Base-by-base conservation (phyloP, 352 stramenopile species). In the Blastocystis hominis region DNA sequence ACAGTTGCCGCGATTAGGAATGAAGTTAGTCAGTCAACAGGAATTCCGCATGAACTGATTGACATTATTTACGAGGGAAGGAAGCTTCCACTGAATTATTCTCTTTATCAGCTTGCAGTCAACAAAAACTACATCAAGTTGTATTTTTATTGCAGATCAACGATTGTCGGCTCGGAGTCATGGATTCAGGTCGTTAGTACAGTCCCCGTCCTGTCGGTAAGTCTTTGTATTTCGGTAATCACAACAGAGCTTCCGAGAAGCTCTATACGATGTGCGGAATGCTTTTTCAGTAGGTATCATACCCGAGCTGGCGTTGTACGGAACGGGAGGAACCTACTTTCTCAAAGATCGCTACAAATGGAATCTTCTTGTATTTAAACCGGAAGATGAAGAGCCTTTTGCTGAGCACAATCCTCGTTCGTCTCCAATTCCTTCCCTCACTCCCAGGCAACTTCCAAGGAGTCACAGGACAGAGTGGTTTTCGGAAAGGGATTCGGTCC, bases 301-400 rank as follows among this genome's bases (percentile, higher is more conserved):
- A 69, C 95, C 95, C 0, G 92, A 95, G 10, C 89, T 97, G 4
- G 93, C 94, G 0, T 93, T 98, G 89, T 96, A 98, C 89, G 95
- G 96, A 79, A 97, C 94, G 0, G 95, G 96, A n/a, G 96, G 96
- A 66, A 98, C 95, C 17, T 98, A 98, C 91, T 98, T 98, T 89
- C 92, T 98, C 55, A 95, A 96, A 66, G 94, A 98, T 90, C 92
- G 94, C 3, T 91, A 92, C 5, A 96, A 98, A 86, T 93, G 93
- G 88, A 94, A 96, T 86, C 93, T 98, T 34, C 94, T 93, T 30
- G 97, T 97, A 38, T 99, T 98, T 90, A 99, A 99, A 86, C 96
- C 97, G 50, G 92, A 96, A 76, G 96, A 99, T 89, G 97, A 99
- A 89, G 97, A 99, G 86, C 96, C 96, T 0, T 98, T 98, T 89